phyloP scores from a whole-genome alignment of 352 stramenopile genomes.

The Globisporangium cylindrosporum region DNA sequence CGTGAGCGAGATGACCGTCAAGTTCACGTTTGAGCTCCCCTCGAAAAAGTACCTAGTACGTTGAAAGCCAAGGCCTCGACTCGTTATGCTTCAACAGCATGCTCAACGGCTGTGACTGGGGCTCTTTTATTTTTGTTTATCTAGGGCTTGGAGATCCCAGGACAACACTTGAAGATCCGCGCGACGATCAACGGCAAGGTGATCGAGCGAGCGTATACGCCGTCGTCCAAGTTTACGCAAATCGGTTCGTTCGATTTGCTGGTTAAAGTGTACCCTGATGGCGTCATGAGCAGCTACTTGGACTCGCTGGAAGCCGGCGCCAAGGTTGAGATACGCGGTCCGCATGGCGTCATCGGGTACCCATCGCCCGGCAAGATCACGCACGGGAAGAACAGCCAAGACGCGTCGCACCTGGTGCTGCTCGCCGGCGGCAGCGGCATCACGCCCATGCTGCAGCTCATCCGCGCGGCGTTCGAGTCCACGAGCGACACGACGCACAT shows the following conservation, averaged over 20 bases:
- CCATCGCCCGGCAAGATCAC: slow-evolving; percentile 46
- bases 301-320: slow-evolving; percentile 45
- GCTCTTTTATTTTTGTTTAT: background rate
- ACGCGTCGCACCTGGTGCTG: slow-evolving; percentile 67
- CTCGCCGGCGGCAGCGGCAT: slow-evolving; percentile 78
- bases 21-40: slow-evolving; percentile 78
- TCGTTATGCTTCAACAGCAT: background rate
- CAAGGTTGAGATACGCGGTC: slow-evolving; percentile 74
- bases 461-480: slow-evolving; percentile 65
- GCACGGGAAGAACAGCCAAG: slow-evolving; percentile 38
- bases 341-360: slow-evolving; percentile 66
- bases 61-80: background rate
- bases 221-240: slow-evolving; percentile 71
- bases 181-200: slow-evolving; percentile 68
- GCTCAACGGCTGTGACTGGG: background rate
- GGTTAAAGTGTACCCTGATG: slow-evolving; percentile 77
- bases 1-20: slow-evolving; percentile 55
- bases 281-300: slow-evolving; percentile 73
- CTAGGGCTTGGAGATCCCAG: slow-evolving; percentile 62
- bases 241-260: slow-evolving; percentile 67
- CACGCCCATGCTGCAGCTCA: slow-evolving; percentile 80
- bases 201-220: slow-evolving; percentile 78
- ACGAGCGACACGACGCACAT: slow-evolving; percentile 52
- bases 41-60: slow-evolving; percentile 52
- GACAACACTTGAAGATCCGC: slow-evolving; percentile 79